These are phyloP conservation scores for Pichia exigua DNA, from an alignment of 805 yeast genomes.

Conservation along the genomic window DNA sequence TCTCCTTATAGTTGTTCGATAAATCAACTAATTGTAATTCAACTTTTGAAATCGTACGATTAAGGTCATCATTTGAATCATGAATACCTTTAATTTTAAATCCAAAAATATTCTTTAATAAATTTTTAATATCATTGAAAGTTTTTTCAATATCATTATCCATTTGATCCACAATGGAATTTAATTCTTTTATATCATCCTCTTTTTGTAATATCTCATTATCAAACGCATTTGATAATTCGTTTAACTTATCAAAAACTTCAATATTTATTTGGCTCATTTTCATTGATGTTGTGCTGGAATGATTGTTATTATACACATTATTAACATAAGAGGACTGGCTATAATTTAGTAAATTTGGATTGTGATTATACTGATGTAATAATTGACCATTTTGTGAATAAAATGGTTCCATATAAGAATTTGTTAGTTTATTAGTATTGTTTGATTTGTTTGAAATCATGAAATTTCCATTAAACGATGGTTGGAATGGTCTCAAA, in stretches of 20 bases:
- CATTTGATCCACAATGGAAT: conserved; percentile 22
- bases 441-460: background rate
- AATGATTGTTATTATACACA: conserved; percentile 21
- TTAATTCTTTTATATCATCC: conserved; percentile 28
- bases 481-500: conserved; percentile 20
- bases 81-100: conserved; percentile 3
- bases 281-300: conserved; percentile 46
- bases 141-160: conserved; percentile 27
- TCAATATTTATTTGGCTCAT: conserved; percentile 44
- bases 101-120: conserved; percentile 2
- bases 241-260: conserved; percentile 41
- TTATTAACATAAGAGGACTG: conserved; percentile 2
- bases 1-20: conserved; percentile 13
- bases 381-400: background rate
- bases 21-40: conserved; percentile 13
- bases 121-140: conserved; percentile 21
- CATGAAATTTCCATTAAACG: background rate
- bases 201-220: conserved; percentile 39
- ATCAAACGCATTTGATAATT: conserved; percentile 45
- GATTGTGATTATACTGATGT: background rate
- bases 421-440: background rate
- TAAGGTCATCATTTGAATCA: conserved; percentile 12
- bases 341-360: background rate
- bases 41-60: conserved; percentile 14
- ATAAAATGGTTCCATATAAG: conserved; percentile 11